Base-by-base conservation (phyloP, 163 green algal genomes). In the Prototheca wickerhamii region DNA sequence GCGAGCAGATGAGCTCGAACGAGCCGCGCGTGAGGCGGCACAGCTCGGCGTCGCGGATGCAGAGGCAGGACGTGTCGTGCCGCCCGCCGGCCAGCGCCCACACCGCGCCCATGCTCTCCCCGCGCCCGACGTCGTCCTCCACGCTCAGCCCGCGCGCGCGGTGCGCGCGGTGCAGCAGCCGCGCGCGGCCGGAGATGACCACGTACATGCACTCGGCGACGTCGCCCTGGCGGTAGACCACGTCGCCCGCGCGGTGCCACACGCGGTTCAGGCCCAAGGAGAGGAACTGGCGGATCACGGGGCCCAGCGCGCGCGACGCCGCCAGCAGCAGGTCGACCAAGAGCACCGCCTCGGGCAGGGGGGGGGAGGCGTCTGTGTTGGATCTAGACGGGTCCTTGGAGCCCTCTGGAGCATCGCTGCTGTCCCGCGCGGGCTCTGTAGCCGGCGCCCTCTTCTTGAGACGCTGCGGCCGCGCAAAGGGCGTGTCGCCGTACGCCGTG, bases 11-110 rank as follows among this genome's bases (percentile, higher is more conserved):
- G 23, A 76, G 17, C 70, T 81, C 69, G 66, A 86, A 78, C 21
- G 68, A 53, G 43, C 46, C 65, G 60, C 72, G 72, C 54, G 55
- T 79, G 79, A 91, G 86, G 60, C 85, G 76, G 59, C 91, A 84
- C 15, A 89, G 62, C 74, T 93, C 86, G 1, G 63, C 75, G 71
- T 93, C 86, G 2, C 86, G 65, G 23, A 86, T 72, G 67, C 80
- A 88, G 58, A 88, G 66, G 2, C 83, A 82, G n/a, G 76, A 87
- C 18, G 79, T 87, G 70, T 90, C 78, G 69, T 93, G 80, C 18
- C 56, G 42, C 21, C 81, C 81, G 18, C 72, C 74, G 4, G 60
- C 70, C 43, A 91, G 71, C 23, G 82, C 70, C 77, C 79, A 87
- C 56, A 89, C 82, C 8, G 80, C 86, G 2, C 86, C 86, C 34